These are phyloP conservation scores for Sanghuangporus sanghuang DNA, from an alignment of 1,284 basidiomycete species.

Conservation along the genomic window DNA sequence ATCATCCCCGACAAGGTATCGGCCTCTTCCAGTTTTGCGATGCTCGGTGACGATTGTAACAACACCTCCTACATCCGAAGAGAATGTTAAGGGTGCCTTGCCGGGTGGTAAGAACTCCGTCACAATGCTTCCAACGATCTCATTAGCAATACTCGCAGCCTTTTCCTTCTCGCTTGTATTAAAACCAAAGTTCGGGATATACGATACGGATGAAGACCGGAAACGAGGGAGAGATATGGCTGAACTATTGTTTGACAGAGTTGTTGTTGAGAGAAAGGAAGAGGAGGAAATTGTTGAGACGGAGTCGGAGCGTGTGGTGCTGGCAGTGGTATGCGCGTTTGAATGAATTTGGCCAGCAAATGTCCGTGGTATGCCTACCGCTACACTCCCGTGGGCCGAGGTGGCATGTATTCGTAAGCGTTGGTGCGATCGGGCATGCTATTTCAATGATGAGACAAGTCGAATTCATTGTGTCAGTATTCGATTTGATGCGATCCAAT, in stretches of 20 bases:
- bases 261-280: not conserved
- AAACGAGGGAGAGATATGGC: not conserved
- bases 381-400: slow-evolving; percentile 6
- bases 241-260: not conserved
- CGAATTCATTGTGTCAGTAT: not conserved
- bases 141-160: not conserved
- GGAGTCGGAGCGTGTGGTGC: not conserved
- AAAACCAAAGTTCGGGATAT: not conserved
- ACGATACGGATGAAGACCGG: not conserved
- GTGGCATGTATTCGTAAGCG: slow-evolving; percentile 10
- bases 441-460: not conserved
- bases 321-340: not conserved
- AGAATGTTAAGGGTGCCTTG: slow-evolving; percentile 8
- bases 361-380: slow-evolving; percentile 12
- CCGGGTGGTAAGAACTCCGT: not conserved
- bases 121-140: not conserved
- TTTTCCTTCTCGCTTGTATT: not conserved
- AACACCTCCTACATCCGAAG: slow-evolving; percentile 4
- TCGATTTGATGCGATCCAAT: too few relatives aligned
- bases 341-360: slow-evolving; percentile 7
- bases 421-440: slow-evolving; percentile 13
- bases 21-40: slow-evolving; percentile 1
- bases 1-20: slow-evolving; percentile 7
- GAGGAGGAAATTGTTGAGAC: not conserved
- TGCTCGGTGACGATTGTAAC: slow-evolving; percentile 4